Conservation (phyloP, 192 early-diverging fungal genomes). For the Podila minutissima region DNA sequence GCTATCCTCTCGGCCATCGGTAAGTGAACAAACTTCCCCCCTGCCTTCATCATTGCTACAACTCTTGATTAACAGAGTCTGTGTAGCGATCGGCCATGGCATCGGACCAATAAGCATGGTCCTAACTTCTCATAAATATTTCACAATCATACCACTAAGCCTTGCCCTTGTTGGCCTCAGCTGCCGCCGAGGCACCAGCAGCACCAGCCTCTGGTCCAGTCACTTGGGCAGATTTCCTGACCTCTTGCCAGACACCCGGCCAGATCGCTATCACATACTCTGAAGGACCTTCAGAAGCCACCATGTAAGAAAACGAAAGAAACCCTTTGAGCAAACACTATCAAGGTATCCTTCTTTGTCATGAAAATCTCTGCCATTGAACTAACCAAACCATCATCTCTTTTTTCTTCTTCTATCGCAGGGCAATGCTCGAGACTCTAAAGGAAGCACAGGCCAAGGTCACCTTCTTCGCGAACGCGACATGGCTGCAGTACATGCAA, state of each 20-base stretch:
- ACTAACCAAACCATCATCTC: not conserved
- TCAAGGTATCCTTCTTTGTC: not conserved
- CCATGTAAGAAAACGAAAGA: constrained; percentile 13
- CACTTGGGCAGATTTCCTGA: constrained; percentile 40
- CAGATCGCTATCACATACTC: constrained; percentile 61
- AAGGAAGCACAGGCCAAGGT: constrained; percentile 56
- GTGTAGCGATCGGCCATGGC: not conserved
- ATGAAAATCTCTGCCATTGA: not conserved
- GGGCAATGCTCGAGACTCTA: constrained; percentile 56
- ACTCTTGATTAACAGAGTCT: no score
- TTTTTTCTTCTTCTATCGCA: not conserved
- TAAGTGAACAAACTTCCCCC: constrained; percentile 1
- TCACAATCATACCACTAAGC: not conserved
- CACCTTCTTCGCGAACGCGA: constrained; percentile 62
- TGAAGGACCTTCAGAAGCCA: constrained; percentile 63
- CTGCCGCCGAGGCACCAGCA: constrained; percentile 1
- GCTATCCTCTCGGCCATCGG: constrained; percentile 25
- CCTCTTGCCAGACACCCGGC: constrained; percentile 41
- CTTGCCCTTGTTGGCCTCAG: constrained; percentile 18
- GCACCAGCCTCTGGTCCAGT: constrained; percentile 9
- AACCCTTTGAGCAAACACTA: not conserved
- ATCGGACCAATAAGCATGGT: not conserved
- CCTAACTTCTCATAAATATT: no score
- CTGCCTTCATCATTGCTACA: not conserved
- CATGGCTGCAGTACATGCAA: constrained; percentile 63